phyloP scores from a whole-genome alignment of 2,329 filamentous ascomycete species.

The Nigrospora sphaerica region DNA sequence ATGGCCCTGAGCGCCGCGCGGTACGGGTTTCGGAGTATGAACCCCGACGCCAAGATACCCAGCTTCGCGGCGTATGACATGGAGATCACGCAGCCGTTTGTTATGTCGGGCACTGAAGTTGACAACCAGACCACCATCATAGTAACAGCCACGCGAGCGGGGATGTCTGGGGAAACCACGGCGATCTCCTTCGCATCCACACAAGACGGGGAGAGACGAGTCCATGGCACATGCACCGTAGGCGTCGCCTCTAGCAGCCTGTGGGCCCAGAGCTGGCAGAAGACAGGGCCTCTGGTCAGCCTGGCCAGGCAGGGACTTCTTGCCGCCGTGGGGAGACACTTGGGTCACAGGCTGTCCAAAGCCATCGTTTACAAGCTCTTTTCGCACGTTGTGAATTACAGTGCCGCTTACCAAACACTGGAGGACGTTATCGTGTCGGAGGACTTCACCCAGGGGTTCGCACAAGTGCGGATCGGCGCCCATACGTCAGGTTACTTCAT shows the following conservation, averaged over 20 bases:
- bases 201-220: too few relatives aligned
- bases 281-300: neutral
- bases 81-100: neutral
- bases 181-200: too few relatives aligned
- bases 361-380: neutral
- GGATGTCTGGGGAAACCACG: too few relatives aligned
- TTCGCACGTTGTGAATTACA: neutral
- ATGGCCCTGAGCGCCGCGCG: neutral
- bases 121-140: neutral
- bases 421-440: conserved; percentile 16
- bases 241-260: too few relatives aligned
- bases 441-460: conserved; percentile 15
- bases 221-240: too few relatives aligned
- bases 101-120: neutral
- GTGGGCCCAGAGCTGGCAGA: neutral
- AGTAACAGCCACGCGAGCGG: neutral
- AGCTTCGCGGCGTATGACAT: neutral
- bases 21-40: neutral
- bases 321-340: neutral
- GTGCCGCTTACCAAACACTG: conserved; percentile 14
- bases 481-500: neutral
- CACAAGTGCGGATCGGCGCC: conserved; percentile 9
- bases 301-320: neutral
- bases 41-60: neutral
- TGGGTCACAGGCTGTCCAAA: neutral